phyloP scores from a whole-genome alignment of 192 early-diverging fungal species.

The Linnemannia zychae region DNA sequence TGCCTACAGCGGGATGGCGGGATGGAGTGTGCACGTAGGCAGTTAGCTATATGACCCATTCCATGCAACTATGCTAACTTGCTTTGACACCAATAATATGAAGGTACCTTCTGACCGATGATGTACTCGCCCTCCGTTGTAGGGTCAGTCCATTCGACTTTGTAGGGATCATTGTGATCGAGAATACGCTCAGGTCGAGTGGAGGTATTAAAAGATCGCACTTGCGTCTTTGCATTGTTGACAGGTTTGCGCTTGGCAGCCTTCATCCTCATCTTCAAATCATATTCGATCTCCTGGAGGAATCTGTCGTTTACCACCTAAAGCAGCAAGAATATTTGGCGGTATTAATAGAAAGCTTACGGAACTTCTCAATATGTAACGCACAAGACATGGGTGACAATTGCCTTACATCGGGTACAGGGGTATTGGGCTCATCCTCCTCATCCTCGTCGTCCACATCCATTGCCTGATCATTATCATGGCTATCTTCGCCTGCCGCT shows the following conservation, averaged over 20 bases:
- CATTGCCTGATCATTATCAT: constrained; percentile 37
- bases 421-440: constrained; percentile 23
- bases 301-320: constrained; percentile 47
- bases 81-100: neutral
- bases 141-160: constrained; percentile 85
- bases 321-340: neutral
- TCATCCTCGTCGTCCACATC: constrained; percentile 50
- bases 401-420: constrained; percentile 22
- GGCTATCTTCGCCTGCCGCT: constrained; percentile 17
- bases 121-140: constrained; percentile 62
- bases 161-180: constrained; percentile 94
- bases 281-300: constrained; percentile 70
- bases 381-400: neutral
- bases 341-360: neutral
- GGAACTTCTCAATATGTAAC: neutral
- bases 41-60: neutral
- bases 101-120: constrained; percentile 74
- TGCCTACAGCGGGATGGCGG: constrained; percentile 46
- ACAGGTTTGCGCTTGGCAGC: constrained; percentile 84
- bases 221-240: constrained; percentile 79
- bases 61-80: neutral
- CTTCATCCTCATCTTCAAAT: constrained; percentile 84
- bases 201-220: constrained; percentile 79
- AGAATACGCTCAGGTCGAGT: constrained; percentile 75
- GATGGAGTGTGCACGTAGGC: neutral